These are phyloP conservation scores for Basipetospora chlamydospora DNA, from an alignment of 2,329 filamentous ascomycete species.

Conservation along the genomic window DNA sequence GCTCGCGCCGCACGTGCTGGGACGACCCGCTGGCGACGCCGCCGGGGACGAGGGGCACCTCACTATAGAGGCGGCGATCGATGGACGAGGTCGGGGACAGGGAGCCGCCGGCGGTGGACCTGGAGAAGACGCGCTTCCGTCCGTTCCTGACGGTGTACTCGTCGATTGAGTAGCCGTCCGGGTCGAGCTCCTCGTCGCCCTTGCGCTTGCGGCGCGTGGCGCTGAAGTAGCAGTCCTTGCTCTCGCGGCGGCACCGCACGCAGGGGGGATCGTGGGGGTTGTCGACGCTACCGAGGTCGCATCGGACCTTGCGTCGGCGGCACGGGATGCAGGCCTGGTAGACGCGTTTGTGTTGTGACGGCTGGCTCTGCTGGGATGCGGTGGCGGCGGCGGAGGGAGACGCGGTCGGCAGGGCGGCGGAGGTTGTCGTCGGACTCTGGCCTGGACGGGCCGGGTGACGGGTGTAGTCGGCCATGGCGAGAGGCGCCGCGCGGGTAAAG, in stretches of 20 bases:
- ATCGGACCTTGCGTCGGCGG: slow-evolving; percentile 46
- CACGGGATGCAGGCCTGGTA: slow-evolving; percentile 51
- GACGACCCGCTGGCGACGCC: too few relatives aligned
- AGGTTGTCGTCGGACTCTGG: neutral
- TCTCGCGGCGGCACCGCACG: slow-evolving; percentile 82
- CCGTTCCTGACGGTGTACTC: slow-evolving; percentile 63
- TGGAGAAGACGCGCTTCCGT: slow-evolving; percentile 45
- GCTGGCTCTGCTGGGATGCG: slow-evolving; percentile 5
- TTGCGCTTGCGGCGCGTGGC: slow-evolving; percentile 88
- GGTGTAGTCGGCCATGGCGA: too few relatives aligned
- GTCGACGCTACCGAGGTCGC: slow-evolving; percentile 63
- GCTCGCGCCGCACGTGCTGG: slow-evolving; percentile 50
- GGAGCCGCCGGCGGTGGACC: slow-evolving; percentile 23
- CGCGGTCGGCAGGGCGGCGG: neutral
- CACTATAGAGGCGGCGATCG: slow-evolving; percentile 32
- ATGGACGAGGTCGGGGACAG: slow-evolving; percentile 18
- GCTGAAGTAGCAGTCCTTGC: slow-evolving; percentile 95
- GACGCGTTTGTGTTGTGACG: slow-evolving; percentile 40
- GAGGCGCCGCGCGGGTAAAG: too few relatives aligned
- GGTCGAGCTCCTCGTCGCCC: slow-evolving; percentile 41
- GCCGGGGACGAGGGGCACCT: slow-evolving; percentile 48
- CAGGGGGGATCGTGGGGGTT: slow-evolving; percentile 90
- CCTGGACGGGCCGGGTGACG: too few relatives aligned
- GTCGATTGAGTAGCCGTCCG: slow-evolving; percentile 29
- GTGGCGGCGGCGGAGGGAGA: too few relatives aligned